phyloP scores from a whole-genome alignment of 2,329 filamentous ascomycete species.

The Aspergillus arachidicola region DNA sequence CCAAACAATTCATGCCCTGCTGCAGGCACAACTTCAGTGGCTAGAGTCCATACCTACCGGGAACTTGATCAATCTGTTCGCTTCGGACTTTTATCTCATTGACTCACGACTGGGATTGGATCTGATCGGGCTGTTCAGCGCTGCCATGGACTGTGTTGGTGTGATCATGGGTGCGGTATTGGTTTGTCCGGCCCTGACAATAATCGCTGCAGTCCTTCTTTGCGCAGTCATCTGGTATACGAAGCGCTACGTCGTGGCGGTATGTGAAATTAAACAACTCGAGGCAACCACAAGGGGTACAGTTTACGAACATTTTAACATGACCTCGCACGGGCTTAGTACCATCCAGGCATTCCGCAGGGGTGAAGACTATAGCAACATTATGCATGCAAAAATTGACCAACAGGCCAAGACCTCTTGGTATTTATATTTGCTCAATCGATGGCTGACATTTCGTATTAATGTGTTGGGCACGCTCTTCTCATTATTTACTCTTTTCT shows the following conservation, averaged over 20 bases:
- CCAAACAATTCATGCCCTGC: background rate
- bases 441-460: slow-evolving; percentile 8
- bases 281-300: slow-evolving; percentile 3
- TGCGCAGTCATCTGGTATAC: background rate
- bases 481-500: background rate
- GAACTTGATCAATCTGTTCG: slow-evolving; percentile 74
- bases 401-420: slow-evolving; percentile 6
- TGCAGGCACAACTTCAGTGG: slow-evolving; percentile 72
- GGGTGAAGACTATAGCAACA: background rate
- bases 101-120: slow-evolving; percentile 69
- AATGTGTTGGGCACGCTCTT: slow-evolving; percentile 7
- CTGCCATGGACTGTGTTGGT: slow-evolving; percentile 6
- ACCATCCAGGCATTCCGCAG: slow-evolving; percentile 6
- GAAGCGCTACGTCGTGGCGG: slow-evolving; percentile 1
- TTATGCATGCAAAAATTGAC: background rate
- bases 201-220: background rate
- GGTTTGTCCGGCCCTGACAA: background rate
- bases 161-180: slow-evolving; percentile 50
- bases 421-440: slow-evolving; percentile 8
- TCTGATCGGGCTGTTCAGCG: background rate
- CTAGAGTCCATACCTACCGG: slow-evolving; percentile 76
- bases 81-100: slow-evolving; percentile 71
- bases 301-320: background rate
- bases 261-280: slow-evolving; percentile 2
- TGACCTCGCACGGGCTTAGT: background rate